Conservation (phyloP, 108 stramenopile genomes). For the Cyclotella kingstonii region DNA sequence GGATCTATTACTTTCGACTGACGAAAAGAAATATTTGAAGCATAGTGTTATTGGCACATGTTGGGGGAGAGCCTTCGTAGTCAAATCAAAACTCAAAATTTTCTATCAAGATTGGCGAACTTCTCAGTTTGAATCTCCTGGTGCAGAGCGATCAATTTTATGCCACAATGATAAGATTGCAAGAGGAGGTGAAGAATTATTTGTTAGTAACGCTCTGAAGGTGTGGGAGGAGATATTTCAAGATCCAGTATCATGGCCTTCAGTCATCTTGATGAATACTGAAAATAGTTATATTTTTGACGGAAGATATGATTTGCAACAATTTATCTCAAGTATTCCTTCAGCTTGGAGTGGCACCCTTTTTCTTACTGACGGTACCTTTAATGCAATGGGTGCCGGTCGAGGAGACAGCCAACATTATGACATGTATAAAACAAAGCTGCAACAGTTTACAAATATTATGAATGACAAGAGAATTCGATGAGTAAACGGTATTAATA, state of each 20-base stretch:
- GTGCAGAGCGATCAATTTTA: neutral
- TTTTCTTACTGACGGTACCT: slow-evolving; percentile 7
- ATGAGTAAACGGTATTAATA: slow-evolving; percentile 18
- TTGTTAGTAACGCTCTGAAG: slow-evolving; percentile 17
- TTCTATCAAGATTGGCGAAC: slow-evolving; percentile 37
- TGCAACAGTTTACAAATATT: neutral
- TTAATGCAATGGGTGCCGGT: slow-evolving; percentile 10
- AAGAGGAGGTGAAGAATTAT: slow-evolving; percentile 5
- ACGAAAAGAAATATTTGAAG: slow-evolving; percentile 15
- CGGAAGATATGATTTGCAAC: neutral
- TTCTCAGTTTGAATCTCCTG: slow-evolving; percentile 5
- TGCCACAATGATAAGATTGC: slow-evolving; percentile 38
- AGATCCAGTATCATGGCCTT: slow-evolving; percentile 20
- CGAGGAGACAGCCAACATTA: neutral
- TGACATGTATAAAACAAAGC: neutral
- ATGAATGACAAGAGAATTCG: slow-evolving; percentile 28
- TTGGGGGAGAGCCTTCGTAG: slow-evolving; percentile 28
- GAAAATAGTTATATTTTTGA: slow-evolving; percentile 4
- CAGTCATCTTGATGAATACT: slow-evolving; percentile 11
- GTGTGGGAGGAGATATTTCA: slow-evolving; percentile 36
- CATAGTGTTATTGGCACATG: slow-evolving; percentile 23
- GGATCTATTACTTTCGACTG: slow-evolving; percentile 21
- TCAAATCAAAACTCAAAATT: slow-evolving; percentile 21
- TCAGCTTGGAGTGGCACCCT: slow-evolving; percentile 23
- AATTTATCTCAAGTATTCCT: slow-evolving; percentile 1